Evolutionary conservation across 139 green algal species (phyloP), one percentile per base, ranked within the genome.

Genomic region (Picochlorum costavermella): DNA sequence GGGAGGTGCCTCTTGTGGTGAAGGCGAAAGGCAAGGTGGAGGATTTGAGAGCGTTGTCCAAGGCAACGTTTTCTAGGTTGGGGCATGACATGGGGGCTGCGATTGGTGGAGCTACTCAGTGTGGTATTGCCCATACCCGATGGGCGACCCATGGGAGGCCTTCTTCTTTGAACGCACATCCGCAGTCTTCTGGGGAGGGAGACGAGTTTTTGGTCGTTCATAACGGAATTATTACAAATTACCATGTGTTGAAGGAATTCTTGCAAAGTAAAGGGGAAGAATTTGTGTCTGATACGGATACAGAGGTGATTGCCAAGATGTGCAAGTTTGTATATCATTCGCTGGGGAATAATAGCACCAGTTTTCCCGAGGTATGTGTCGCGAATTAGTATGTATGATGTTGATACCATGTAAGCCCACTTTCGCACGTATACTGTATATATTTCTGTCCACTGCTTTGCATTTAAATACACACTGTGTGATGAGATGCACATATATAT

Each of bases 201-300:
- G 76, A 83, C 56, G 84, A 94, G 65, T 99, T 99, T 70, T 77
- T 95, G 20, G 90, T 99, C 8, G 94, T 99, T 31, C 94, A 99
- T 86, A 99, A 99, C 67, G 94, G 94, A 51, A 99, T 98, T 78
- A 98, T 99, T 84, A 99, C 94, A 37, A 99, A 98, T 84, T 96
- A 92, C 80, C 78, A 85, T 59, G 75, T 88, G 23, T 76, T 96
- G 1, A 91, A 91, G 51, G 82, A 90, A 30, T 95, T 95, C 69
- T 73, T 96, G 79, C 80, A 89, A 63, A 10, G 86, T 63, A 73
- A 97, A 14, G 93, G 95, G 28, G 89, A 93, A 70, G 65, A 17
- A 1, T 99, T 99, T 70, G 80, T 88, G 61, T 88, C 84, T 3
- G 94, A 99, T 14, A 99, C 94, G 31, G 94, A 99, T 81, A 99